phyloP scores from a whole-genome alignment of 2,329 filamentous ascomycete genomes.

The Fusarium aywerte region DNA sequence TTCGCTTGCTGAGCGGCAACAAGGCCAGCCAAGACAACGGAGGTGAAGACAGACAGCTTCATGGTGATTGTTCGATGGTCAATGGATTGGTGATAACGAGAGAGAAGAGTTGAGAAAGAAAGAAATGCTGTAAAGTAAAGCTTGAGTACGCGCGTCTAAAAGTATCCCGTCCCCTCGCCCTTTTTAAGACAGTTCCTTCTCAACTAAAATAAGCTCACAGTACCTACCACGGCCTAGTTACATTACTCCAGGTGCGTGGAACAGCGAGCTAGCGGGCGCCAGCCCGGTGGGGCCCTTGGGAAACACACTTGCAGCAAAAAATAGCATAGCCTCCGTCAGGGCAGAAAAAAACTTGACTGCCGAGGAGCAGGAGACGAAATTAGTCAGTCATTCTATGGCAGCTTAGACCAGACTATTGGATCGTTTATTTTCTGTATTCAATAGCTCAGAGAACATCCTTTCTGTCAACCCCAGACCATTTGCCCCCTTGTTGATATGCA shows the following conservation, averaged over 20 bases:
- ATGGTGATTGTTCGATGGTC: conserved; percentile 43
- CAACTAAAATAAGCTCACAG: conserved; percentile 11
- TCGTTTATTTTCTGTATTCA: too few relatives aligned
- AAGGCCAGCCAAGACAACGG: conserved; percentile 49
- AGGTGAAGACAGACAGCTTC: conserved; percentile 50
- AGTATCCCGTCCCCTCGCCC: neutral
- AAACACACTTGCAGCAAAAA: conserved; percentile 5
- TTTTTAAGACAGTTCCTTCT: conserved; percentile 13
- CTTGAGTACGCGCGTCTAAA: conserved; percentile 15
- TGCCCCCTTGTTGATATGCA: conserved; percentile 10
- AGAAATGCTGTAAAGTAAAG: neutral
- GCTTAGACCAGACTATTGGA: too few relatives aligned
- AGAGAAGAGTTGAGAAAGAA: neutral
- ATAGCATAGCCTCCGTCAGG: too few relatives aligned
- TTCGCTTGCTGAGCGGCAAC: conserved; percentile 50
- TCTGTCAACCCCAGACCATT: too few relatives aligned
- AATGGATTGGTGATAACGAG: neutral
- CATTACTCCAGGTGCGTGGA: neutral
- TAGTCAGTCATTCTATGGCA: too few relatives aligned
- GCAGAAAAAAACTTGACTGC: too few relatives aligned
- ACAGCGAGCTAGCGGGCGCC: neutral
- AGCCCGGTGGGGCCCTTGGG: conserved; percentile 5
- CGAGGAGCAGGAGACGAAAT: too few relatives aligned
- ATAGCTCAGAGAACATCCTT: too few relatives aligned
- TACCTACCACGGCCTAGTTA: neutral